Base-by-base conservation (phyloP, 2,329 filamentous ascomycete species). In the Alternaria arborescens region DNA sequence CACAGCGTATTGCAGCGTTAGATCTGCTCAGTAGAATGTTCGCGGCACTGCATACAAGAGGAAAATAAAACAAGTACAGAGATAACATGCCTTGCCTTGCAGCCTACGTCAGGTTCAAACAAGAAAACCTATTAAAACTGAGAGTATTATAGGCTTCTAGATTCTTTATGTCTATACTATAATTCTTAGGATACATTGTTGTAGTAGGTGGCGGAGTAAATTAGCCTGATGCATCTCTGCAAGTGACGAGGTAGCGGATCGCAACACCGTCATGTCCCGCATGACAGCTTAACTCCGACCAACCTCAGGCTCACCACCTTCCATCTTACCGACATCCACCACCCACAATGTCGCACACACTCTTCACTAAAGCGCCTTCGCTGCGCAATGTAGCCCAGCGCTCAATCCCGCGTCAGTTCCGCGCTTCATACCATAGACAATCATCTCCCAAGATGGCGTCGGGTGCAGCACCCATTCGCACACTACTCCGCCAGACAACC, bases 401-500 rank as follows among this genome's bases (percentile, higher is more conserved):
- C 50, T 24, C 66, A 57, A 48, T 55, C 22, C 38, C 62, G 40
- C 59, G 62, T 48, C 60, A 52, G 20, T 55, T 55, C 14, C 28
- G 41, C 34, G 57, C 62, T 26, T 51, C 54, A 1, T 68, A 67
- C 58, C 68, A 71, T 52, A 58, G 61, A 38, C 62, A 66, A 32
- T 59, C 58, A 30, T 52, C 58, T 10, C 64, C 65, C 47, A 71
- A 68, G 44, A 75, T 76, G 71, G 58, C 72, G 16, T 52, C 67
- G 8, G 66, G 68, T 54, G 61, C 67, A 40, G 61, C 62, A 24
- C 62, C 70, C 58, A 70, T 75, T 57, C 73, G 71, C 58, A 65
- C 67, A 12, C 65, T 77, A 47, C 66, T 77, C 58, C 74, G 71
- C 60, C 68, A 63, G 64, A 69, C 70, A 44, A 68, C 67, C 8